Conservation (phyloP, 345 rosid species). For the Citrus cavaleriei region DNA sequence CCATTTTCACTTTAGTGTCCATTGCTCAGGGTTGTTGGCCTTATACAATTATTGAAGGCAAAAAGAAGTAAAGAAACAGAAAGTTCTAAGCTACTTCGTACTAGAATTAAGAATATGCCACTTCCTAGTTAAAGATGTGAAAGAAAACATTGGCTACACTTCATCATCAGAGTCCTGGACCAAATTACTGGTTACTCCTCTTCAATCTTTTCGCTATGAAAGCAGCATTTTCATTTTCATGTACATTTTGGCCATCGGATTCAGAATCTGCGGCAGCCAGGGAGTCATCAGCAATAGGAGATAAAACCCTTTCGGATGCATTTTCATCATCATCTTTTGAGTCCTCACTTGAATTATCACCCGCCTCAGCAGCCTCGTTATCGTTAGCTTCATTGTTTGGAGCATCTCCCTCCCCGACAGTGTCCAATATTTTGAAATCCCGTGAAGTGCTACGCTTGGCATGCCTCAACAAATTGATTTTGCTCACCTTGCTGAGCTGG, state of each 20-base stretch:
- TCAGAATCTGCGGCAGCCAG: conserved; percentile 30
- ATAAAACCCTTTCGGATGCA: conserved; percentile 23
- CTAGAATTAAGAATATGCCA: background rate
- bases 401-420: conserved; percentile 28
- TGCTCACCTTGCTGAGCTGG: conserved; percentile 68
- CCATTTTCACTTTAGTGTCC: background rate
- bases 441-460: conserved; percentile 86
- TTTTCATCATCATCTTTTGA: conserved; percentile 33
- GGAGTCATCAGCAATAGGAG: conserved; percentile 16
- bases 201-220: conserved; percentile 36
- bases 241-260: conserved; percentile 13
- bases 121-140: background rate
- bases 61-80: background rate
- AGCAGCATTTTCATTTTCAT: conserved; percentile 20
- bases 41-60: background rate
- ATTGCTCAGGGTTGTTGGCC: background rate
- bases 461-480: conserved; percentile 65
- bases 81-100: background rate
- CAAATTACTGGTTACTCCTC: conserved; percentile 29
- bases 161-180: conserved; percentile 48
- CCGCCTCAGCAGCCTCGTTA: conserved; percentile 14
- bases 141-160: too few relatives aligned
- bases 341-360: conserved; percentile 28
- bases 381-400: conserved; percentile 17
- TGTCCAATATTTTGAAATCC: conserved; percentile 70